phyloP scores from a whole-genome alignment of 208 protist genomes.

The Leishmania gerbilli region DNA sequence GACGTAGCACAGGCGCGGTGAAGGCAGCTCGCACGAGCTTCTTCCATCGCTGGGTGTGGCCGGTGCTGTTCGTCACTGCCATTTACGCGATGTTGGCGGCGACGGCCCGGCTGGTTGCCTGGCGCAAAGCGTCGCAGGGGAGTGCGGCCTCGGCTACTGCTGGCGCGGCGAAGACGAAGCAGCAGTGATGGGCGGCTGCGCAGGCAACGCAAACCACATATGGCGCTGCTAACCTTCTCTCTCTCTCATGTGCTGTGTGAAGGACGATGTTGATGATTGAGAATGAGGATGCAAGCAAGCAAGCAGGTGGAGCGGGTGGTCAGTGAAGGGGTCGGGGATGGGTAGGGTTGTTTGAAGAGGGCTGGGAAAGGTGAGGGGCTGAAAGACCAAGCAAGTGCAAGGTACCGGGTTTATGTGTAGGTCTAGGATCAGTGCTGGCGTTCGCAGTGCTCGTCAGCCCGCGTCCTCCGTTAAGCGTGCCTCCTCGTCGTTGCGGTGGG shows the following conservation, averaged over 20 bases:
- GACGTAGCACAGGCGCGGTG: slow-evolving; percentile 4
- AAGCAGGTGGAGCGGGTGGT: background rate
- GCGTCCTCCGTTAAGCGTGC: background rate
- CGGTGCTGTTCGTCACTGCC: slow-evolving; percentile 34
- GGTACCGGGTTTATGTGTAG: background rate
- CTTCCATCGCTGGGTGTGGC: slow-evolving; percentile 44
- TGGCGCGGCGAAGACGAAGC: slow-evolving; percentile 10
- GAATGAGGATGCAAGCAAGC: background rate
- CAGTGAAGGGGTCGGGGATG: background rate
- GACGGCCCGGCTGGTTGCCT: slow-evolving; percentile 9
- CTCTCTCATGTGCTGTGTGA: background rate
- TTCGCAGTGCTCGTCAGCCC: background rate
- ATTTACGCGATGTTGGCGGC: slow-evolving; percentile 42
- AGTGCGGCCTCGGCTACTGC: background rate
- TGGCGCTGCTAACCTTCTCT: background rate
- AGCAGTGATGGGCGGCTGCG: slow-evolving; percentile 14
- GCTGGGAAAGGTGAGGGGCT: background rate
- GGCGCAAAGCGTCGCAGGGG: slow-evolving; percentile 9
- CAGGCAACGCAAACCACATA: background rate
- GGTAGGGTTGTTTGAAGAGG: background rate
- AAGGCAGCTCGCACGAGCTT: slow-evolving; percentile 31
- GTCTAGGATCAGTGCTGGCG: background rate
- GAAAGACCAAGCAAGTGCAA: background rate
- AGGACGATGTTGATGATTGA: background rate
- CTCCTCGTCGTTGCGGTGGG: background rate